Evolutionary conservation across 495 filamentous ascomycete species (phyloP).

Genomic region (Viridothelium virens): DNA sequence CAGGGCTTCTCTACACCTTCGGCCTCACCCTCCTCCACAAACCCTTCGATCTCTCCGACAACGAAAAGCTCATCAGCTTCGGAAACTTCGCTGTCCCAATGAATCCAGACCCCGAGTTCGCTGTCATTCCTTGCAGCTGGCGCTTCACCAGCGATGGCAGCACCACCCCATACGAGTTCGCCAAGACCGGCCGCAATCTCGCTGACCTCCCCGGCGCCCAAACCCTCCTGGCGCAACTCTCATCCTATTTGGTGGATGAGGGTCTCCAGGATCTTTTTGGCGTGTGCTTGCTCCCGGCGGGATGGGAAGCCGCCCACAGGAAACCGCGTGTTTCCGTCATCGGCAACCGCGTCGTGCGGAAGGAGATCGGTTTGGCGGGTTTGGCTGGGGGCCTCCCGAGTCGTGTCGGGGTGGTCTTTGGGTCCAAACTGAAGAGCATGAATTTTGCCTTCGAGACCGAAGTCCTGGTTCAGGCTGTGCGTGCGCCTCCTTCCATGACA

Average conservation of each 20-base stretch:
- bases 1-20: not conserved
- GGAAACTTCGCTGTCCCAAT: not conserved
- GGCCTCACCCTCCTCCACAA: not conserved
- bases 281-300: not conserved
- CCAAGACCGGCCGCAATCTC: not conserved
- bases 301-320: not conserved
- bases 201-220: not conserved
- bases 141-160: not conserved
- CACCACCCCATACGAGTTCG: not conserved
- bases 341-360: not conserved
- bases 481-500: not conserved
- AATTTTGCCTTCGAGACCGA: not conserved
- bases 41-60: not conserved
- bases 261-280: not conserved
- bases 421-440: not conserved
- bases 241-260: not conserved
- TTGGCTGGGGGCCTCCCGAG: not conserved
- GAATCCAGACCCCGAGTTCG: not conserved
- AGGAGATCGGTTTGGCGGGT: not conserved
- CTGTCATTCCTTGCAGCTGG: not conserved
- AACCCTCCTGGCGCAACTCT: not conserved
- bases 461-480: not conserved
- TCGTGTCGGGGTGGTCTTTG: not conserved
- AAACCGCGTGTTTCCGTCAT: not conserved
- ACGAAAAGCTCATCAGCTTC: not conserved